Evolutionary conservation across 2,329 filamentous ascomycete species (phyloP).

Genomic region (Talaromyces sp.): DNA sequence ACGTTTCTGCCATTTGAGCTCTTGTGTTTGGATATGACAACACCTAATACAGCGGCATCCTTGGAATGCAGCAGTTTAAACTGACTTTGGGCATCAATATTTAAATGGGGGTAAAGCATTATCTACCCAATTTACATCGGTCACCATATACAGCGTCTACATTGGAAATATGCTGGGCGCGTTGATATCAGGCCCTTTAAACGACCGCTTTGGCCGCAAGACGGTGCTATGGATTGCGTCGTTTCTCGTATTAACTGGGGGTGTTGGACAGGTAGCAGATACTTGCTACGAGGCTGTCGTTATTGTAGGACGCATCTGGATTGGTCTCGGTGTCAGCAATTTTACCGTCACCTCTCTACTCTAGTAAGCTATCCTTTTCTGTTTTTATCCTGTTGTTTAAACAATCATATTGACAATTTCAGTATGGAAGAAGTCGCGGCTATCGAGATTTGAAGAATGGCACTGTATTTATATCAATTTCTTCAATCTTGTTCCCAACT

Average conservation of each 20-base stretch:
- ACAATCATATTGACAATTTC: not conserved
- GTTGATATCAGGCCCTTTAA: not conserved
- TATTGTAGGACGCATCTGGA: not conserved
- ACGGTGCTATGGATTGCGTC: not conserved
- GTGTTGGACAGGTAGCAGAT: not conserved
- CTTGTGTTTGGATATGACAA: constrained; percentile 4
- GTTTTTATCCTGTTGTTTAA: not conserved
- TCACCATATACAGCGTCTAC: constrained; percentile 1
- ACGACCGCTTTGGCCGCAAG: constrained; percentile 1
- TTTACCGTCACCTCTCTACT: not conserved
- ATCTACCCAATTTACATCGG: not conserved
- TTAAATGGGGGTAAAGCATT: not conserved
- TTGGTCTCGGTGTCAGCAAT: not conserved
- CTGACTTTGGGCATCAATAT: not conserved
- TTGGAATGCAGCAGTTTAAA: constrained; percentile 1
- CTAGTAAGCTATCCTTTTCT: not conserved
- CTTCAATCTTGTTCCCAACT: constrained; percentile 1
- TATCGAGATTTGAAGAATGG: not conserved
- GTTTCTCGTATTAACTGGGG: not conserved
- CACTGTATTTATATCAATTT: not conserved
- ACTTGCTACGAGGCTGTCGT: not conserved
- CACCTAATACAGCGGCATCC: constrained; percentile 1
- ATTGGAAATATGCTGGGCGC: not conserved
- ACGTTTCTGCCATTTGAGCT: not conserved
- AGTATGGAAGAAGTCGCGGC: constrained; percentile 1